Conservation (phyloP, 768 basidiomycete species). For the Amanita muscaria region DNA sequence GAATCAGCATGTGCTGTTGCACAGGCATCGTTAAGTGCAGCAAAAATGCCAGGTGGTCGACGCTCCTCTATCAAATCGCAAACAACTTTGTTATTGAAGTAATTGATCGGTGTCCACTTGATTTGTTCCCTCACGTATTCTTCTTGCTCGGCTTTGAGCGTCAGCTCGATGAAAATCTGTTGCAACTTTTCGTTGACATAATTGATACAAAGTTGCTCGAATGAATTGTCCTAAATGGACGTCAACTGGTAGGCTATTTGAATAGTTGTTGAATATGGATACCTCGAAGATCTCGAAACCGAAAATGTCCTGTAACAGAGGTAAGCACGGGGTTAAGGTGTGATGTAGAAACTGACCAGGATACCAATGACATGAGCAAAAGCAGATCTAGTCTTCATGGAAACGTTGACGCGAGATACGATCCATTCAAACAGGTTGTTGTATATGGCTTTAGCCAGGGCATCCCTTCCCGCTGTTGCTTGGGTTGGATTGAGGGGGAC, state of each 20-base stretch:
- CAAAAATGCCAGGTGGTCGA: slow-evolving; percentile 94
- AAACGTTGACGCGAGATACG: slow-evolving; percentile 89
- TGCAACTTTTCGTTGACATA: slow-evolving; percentile 99
- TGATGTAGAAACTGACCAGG: slow-evolving; percentile 39
- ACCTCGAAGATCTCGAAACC: slow-evolving; percentile 99
- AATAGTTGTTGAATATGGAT: slow-evolving; percentile 9
- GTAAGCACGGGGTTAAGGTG: not conserved
- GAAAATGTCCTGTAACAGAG: slow-evolving; percentile 72
- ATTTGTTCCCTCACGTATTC: slow-evolving; percentile 98
- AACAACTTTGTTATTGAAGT: slow-evolving; percentile 97
- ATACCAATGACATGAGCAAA: slow-evolving; percentile 87
- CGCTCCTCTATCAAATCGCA: slow-evolving; percentile 97
- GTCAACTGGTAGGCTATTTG: not conserved
- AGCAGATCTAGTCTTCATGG: slow-evolving; percentile 81
- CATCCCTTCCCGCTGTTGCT: slow-evolving; percentile 82
- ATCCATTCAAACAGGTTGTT: slow-evolving; percentile 99
- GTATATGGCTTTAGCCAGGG: slow-evolving; percentile 91
- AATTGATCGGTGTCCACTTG: slow-evolving; percentile 99
- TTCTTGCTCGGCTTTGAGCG: slow-evolving; percentile 97
- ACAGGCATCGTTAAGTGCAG: slow-evolving; percentile 97
- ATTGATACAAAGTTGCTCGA: slow-evolving; percentile 98
- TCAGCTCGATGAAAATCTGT: slow-evolving; percentile 98
- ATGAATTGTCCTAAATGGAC: slow-evolving; percentile 71
- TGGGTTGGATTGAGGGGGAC: slow-evolving; percentile 93
- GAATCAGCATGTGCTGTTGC: slow-evolving; percentile 98